These are phyloP conservation scores for Monosporascus ibericus DNA, from an alignment of 2,329 filamentous ascomycete genomes.

Conservation along the genomic window DNA sequence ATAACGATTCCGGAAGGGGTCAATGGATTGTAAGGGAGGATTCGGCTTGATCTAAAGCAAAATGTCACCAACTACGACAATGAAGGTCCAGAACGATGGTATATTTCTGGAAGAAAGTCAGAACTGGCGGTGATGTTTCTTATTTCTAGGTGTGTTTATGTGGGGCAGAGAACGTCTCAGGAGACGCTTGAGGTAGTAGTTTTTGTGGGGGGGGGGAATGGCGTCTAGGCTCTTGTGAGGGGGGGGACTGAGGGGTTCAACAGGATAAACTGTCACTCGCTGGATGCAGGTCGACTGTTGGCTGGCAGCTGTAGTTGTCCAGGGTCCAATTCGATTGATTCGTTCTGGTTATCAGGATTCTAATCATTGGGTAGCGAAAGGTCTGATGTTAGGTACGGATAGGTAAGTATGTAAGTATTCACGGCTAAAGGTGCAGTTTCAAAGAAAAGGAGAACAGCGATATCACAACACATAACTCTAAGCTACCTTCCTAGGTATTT, in stretches of 20 bases:
- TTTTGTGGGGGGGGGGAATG: constrained; percentile 1
- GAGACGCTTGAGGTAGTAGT: not conserved
- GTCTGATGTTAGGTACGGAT: no score
- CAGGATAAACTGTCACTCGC: no score
- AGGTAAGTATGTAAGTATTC: no score
- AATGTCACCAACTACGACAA: not conserved
- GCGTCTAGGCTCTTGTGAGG: not conserved
- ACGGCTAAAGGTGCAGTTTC: no score
- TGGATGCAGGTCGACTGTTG: no score
- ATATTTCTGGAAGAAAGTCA: constrained; percentile 10
- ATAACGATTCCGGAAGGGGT: not conserved
- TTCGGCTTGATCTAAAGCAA: not conserved
- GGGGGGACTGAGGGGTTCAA: not conserved
- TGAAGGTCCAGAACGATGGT: constrained; percentile 1
- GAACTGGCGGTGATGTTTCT: constrained; percentile 23
- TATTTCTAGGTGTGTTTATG: constrained; percentile 8
- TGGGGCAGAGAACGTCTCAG: constrained; percentile 13
- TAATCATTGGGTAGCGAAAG: no score
- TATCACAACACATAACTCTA: no score
- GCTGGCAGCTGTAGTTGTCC: no score
- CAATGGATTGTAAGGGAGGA: not conserved
- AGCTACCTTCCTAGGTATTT: no score
- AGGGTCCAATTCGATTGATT: no score
- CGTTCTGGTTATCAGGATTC: no score
- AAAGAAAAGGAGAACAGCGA: no score